These are phyloP conservation scores for Botrytis galanthina DNA, from an alignment of 2,329 filamentous ascomycete species.

Conservation along the genomic window DNA sequence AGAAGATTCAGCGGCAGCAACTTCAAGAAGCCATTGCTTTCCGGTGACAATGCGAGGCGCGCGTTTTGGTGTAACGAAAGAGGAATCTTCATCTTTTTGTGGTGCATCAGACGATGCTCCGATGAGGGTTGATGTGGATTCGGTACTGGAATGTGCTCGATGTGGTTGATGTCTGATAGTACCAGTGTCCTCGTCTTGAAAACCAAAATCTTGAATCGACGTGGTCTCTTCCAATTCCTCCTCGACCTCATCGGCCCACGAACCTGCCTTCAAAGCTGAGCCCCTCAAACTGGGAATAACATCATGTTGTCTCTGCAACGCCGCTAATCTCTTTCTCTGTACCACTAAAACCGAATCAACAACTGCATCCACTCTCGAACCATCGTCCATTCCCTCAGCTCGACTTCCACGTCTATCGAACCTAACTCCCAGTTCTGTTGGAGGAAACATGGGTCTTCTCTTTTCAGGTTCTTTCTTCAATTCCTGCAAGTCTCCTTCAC, in stretches of 20 bases:
- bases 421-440: not conserved
- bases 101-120: not conserved
- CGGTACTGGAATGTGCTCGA: not conserved
- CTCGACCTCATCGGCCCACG: not conserved
- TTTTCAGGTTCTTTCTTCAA: slow-evolving; percentile 18
- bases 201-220: too few relatives aligned
- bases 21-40: slow-evolving; percentile 8
- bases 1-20: not conserved
- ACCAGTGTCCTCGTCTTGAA: not conserved
- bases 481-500: slow-evolving; percentile 30
- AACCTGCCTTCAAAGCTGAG: not conserved
- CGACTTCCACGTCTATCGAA: not conserved
- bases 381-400: slow-evolving; percentile 16
- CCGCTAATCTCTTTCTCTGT: not conserved
- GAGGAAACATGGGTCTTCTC: slow-evolving; percentile 8
- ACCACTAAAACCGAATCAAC: not conserved
- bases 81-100: not conserved
- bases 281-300: not conserved
- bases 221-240: not conserved
- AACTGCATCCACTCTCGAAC: not conserved
- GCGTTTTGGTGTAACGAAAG: not conserved
- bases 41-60: not conserved
- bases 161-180: not conserved
- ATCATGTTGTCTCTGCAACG: not conserved
- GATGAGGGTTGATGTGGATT: not conserved